These are phyloP conservation scores for Pestalotiopsis sp. DNA, from an alignment of 2,329 filamentous ascomycete genomes.

Conservation along the genomic window DNA sequence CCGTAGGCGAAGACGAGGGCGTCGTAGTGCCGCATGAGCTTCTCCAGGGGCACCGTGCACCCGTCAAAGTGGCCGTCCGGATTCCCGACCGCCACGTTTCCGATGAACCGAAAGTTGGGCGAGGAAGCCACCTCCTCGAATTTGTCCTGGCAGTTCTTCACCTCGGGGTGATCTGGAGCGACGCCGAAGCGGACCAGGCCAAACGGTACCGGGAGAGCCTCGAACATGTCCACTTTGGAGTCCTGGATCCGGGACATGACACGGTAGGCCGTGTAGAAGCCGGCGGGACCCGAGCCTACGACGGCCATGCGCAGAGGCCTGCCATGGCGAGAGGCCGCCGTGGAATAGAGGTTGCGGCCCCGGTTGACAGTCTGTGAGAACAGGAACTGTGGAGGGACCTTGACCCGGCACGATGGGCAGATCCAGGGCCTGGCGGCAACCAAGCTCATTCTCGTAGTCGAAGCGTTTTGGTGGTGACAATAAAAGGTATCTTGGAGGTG, in stretches of 20 bases:
- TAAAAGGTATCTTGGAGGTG: neutral
- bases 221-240: conserved; percentile 90
- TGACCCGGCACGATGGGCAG: conserved; percentile 25
- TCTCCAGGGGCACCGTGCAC: conserved; percentile 61
- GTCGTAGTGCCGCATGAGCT: conserved; percentile 81
- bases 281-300: conserved; percentile 90
- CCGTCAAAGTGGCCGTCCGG: conserved; percentile 37
- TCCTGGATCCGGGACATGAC: conserved; percentile 74
- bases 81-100: conserved; percentile 79
- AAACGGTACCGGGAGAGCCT: conserved; percentile 87
- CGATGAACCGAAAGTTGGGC: conserved; percentile 83
- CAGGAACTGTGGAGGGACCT: conserved; percentile 13
- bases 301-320: conserved; percentile 77
- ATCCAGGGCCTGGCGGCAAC: conserved; percentile 26
- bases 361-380: neutral
- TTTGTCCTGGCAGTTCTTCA: conserved; percentile 97
- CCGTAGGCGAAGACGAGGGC: conserved; percentile 92
- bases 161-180: conserved; percentile 97
- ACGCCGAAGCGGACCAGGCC: conserved; percentile 92
- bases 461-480: neutral
- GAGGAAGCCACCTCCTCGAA: conserved; percentile 86
- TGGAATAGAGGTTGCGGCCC: conserved; percentile 23
- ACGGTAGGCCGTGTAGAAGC: conserved; percentile 90
- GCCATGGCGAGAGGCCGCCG: conserved; percentile 27
- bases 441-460: conserved; percentile 18